phyloP scores from a whole-genome alignment of 2,329 filamentous ascomycete species.

The Pleurostoma richardsiae region DNA sequence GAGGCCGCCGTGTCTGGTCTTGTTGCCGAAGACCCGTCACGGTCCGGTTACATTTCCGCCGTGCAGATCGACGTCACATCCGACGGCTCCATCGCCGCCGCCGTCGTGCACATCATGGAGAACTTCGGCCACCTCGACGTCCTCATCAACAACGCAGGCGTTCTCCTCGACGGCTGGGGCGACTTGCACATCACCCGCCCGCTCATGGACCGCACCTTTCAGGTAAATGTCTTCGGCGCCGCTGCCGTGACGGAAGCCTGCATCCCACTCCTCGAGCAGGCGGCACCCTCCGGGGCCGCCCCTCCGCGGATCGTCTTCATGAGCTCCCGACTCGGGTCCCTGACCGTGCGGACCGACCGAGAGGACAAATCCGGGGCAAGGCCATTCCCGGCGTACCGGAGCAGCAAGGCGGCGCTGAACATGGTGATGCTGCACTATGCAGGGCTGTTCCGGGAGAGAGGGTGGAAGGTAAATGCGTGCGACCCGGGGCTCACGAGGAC shows the following conservation, averaged over 20 bases:
- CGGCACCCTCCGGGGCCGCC: no score
- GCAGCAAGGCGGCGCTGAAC: constrained; percentile 20
- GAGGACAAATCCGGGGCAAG: neutral
- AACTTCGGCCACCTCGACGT: constrained; percentile 23
- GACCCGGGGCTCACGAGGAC: constrained; percentile 13
- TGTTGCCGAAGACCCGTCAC: constrained; percentile 11
- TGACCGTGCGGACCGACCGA: neutral
- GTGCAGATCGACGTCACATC: constrained; percentile 20
- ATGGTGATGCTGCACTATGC: constrained; percentile 13
- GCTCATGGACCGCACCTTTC: constrained; percentile 25
- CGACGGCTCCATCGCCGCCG: constrained; percentile 17
- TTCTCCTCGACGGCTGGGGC: constrained; percentile 16
- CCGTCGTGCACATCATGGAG: constrained; percentile 13
- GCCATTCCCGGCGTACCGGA: constrained; percentile 10
- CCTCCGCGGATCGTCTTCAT: constrained; percentile 18
- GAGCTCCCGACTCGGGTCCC: constrained; percentile 12
- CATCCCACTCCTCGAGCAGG: constrained; percentile 17
- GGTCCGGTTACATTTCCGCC: constrained; percentile 8
- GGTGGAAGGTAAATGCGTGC: constrained; percentile 20
- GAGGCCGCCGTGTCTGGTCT: constrained; percentile 16
- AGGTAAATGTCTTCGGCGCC: constrained; percentile 28
- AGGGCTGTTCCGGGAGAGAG: constrained; percentile 12
- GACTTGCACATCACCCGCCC: constrained; percentile 6
- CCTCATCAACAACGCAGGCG: constrained; percentile 27
- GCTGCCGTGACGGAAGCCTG: constrained; percentile 19